Evolutionary conservation across 2,329 filamentous ascomycete species (phyloP), one percentile per base, ranked within the genome.

Genomic region (Peltaster fructicola): DNA sequence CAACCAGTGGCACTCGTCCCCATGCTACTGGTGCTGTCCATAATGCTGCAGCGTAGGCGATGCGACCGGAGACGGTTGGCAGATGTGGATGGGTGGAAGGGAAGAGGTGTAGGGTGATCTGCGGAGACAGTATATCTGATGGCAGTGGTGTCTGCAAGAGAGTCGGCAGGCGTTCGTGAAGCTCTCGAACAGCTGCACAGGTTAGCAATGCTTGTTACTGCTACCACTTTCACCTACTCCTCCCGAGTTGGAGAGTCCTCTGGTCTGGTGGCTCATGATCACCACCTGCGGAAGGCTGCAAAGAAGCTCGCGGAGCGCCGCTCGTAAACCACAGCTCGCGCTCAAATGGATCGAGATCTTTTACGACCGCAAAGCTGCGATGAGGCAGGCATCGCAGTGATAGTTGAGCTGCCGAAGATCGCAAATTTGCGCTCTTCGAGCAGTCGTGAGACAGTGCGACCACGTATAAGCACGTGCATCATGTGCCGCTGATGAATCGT

Each of bases 1-100:
- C 84, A 15, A 93, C 66, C 11, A 95, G 68, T 3, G 88, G 88
- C 1, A 98, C 65, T 14, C 79, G 71, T 43, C 90, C 90, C 88
- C 88, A 98, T 15, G 84, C 85, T 25, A 98, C 75, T 0, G 88
- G 88, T 0, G 84, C 82, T 1, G 88, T 93, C 84, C 84, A 95
- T 17, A 98, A 61, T 3, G 88, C 88, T 10, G 88, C 85, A 17
- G 77, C 77, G 50, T 98, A 98, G 23, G 81, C 76, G 17, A 93
- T 76, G 22, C 78, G 71, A 25, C 88, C 88, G 14, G 79, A 80
- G 19, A 95, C 88, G n/a, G 72, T 77, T 16, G 88, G 88, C 3
- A 98, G 77, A 48, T 85, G 76, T 3, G 78, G 80, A 43, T 90
- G 79, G 1, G 79, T 88, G 4, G 68, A 73, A 11, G 69, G 69